phyloP scores from a whole-genome alignment of 306 rosid genomes.

The Prunus mume region DNA sequence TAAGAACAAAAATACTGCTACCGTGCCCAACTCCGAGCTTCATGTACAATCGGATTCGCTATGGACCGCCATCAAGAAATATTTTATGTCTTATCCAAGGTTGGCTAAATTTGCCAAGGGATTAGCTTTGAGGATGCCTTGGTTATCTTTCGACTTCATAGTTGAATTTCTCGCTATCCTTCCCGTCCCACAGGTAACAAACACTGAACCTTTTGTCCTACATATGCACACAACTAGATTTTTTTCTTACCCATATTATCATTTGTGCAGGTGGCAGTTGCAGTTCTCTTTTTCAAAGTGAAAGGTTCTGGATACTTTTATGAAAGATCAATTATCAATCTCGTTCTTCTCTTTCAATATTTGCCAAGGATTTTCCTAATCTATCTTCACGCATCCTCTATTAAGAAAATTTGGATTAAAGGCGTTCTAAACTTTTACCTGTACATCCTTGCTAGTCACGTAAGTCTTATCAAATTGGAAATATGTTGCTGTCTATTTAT shows the following conservation, averaged over 20 bases:
- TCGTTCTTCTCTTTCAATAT: constrained; percentile 19
- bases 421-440: constrained; percentile 11
- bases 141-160: not conserved
- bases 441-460: too few species aligned
- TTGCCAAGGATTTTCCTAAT: constrained; percentile 18
- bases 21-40: too few species aligned
- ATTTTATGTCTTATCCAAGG: not conserved
- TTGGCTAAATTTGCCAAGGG: not conserved
- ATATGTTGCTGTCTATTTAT: too few species aligned
- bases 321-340: not conserved
- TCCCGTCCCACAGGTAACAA: constrained; percentile 17
- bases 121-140: not conserved
- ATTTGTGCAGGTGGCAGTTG: constrained; percentile 17
- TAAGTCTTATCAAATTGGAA: too few species aligned
- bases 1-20: too few species aligned
- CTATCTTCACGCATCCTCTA: not conserved
- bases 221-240: too few species aligned
- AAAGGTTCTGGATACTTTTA: not conserved
- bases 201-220: not conserved
- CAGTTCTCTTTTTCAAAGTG: not conserved
- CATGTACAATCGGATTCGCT: not conserved
- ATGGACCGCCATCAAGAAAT: not conserved
- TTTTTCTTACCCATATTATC: too few species aligned
- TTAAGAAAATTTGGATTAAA: constrained; percentile 9
- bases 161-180: not conserved